phyloP scores from a whole-genome alignment of 2,329 filamentous ascomycete species.

The Epichloe uncinata region DNA sequence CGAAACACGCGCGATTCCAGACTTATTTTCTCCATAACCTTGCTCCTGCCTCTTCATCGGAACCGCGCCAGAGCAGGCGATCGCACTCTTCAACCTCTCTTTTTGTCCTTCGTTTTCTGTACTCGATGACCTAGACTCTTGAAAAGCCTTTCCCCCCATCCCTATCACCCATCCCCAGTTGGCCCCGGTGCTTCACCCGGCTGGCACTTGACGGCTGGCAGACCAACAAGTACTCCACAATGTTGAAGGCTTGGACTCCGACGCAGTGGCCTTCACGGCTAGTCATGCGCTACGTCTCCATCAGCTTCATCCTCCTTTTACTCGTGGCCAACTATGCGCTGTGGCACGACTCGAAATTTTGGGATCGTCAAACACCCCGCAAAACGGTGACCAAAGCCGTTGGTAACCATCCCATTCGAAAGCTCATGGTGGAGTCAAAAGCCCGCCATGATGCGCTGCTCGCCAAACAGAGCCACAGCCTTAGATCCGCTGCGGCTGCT shows the following conservation, averaged over 20 bases:
- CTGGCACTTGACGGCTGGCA: not conserved
- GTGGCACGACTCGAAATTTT: slow-evolving; percentile 16
- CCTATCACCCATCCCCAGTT: not conserved
- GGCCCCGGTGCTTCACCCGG: not conserved
- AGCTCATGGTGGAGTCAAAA: slow-evolving; percentile 33
- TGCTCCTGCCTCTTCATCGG: not conserved
- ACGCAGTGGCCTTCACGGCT: slow-evolving; percentile 15
- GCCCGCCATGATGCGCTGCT: slow-evolving; percentile 28
- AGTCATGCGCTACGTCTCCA: slow-evolving; percentile 16
- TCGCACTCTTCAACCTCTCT: not conserved
- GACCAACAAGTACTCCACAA: not conserved
- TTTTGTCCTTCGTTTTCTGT: not conserved
- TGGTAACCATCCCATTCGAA: slow-evolving; percentile 35
- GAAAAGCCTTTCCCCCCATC: not conserved
- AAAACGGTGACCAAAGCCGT: slow-evolving; percentile 11
- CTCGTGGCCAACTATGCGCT: slow-evolving; percentile 18
- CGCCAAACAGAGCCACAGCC: slow-evolving; percentile 30
- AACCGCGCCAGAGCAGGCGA: not conserved
- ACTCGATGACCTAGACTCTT: not conserved
- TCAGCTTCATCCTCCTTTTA: slow-evolving; percentile 12
- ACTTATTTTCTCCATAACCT: not conserved
- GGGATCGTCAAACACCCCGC: slow-evolving; percentile 11
- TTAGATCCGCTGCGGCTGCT: slow-evolving; percentile 37
- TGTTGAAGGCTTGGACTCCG: slow-evolving; percentile 4
- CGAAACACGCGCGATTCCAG: not conserved